These are phyloP conservation scores for Planoprotostelium fungivorum DNA, from an alignment of 78 protist species.

Conservation along the genomic window DNA sequence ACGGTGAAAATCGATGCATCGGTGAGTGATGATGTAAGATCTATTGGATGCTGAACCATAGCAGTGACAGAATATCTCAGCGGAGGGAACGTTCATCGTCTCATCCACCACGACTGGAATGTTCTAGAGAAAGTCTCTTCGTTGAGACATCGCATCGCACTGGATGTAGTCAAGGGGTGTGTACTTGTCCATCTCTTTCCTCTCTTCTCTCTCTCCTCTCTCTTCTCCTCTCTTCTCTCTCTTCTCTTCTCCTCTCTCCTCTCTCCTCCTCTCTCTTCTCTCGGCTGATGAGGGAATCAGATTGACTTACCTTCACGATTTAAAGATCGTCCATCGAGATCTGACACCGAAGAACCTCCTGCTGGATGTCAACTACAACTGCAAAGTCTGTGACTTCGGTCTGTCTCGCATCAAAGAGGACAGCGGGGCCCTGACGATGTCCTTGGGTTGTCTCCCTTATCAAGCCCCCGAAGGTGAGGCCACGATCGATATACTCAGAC, in stretches of 20 bases:
- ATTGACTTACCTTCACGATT: slow-evolving; percentile 62
- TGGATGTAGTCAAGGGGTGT: slow-evolving; percentile 37
- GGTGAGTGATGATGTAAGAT: background rate
- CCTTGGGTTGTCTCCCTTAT: slow-evolving; percentile 44
- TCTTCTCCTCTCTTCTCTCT: too few species aligned
- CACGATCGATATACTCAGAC: background rate
- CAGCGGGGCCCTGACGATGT: slow-evolving; percentile 50
- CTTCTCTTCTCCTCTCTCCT: too few species aligned
- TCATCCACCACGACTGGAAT: slow-evolving; percentile 22
- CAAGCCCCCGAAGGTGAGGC: slow-evolving; percentile 57
- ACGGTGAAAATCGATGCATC: slow-evolving; percentile 35
- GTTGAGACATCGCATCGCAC: slow-evolving; percentile 24
- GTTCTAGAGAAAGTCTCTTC: slow-evolving; percentile 11
- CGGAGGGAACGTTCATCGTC: slow-evolving; percentile 42
- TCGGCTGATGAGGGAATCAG: too few species aligned
- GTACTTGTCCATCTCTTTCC: too few species aligned
- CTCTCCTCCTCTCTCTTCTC: too few species aligned
- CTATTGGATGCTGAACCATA: background rate
- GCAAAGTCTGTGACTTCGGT: slow-evolving; percentile 67
- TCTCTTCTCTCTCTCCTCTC: too few species aligned
- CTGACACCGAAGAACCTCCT: slow-evolving; percentile 62
- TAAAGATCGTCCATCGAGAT: slow-evolving; percentile 66
- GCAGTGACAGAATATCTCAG: slow-evolving; percentile 46
- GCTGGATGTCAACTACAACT: slow-evolving; percentile 35
- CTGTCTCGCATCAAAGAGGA: slow-evolving; percentile 27